Conservation (phyloP, 441 rosid species). For the Adansonia grandidieri region DNA sequence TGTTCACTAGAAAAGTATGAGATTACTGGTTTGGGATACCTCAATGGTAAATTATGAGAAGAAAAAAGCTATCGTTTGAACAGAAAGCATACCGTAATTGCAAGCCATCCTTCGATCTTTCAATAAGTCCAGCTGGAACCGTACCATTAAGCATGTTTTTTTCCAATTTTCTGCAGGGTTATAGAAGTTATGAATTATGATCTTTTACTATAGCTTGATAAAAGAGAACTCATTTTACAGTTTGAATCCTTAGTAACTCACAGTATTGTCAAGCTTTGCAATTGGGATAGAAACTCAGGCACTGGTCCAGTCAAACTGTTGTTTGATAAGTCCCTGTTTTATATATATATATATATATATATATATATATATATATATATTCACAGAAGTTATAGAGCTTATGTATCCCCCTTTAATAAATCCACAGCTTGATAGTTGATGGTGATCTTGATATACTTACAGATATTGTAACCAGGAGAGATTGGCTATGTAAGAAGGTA, state of each 20-base stretch:
- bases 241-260: constrained; percentile 31
- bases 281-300: constrained; percentile 46
- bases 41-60: neutral
- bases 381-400: too few relatives aligned
- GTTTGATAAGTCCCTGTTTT: constrained; percentile 37
- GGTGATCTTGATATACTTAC: constrained; percentile 32
- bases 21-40: neutral
- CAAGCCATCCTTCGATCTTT: constrained; percentile 32
- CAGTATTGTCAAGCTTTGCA: constrained; percentile 41
- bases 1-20: neutral
- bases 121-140: constrained; percentile 37
- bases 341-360: too few relatives aligned
- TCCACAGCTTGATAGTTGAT: too few relatives aligned
- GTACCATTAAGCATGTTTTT: constrained; percentile 50
- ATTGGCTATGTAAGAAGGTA: constrained; percentile 23
- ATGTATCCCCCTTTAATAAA: too few relatives aligned
- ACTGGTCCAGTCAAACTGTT: constrained; percentile 52
- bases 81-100: constrained; percentile 33
- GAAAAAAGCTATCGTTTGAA: neutral
- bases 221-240: neutral
- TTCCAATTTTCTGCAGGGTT: constrained; percentile 36
- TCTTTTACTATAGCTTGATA: too few relatives aligned
- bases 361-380: too few relatives aligned
- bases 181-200: too few relatives aligned
- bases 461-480: constrained; percentile 34